A percentile compares a stretch with the other conserved stretches of the same genome.
These are phyloP conservation scores for Vickermania spadyakhi DNA, from an alignment of 208 protist genomes.

Conservation along the genomic window DNA sequence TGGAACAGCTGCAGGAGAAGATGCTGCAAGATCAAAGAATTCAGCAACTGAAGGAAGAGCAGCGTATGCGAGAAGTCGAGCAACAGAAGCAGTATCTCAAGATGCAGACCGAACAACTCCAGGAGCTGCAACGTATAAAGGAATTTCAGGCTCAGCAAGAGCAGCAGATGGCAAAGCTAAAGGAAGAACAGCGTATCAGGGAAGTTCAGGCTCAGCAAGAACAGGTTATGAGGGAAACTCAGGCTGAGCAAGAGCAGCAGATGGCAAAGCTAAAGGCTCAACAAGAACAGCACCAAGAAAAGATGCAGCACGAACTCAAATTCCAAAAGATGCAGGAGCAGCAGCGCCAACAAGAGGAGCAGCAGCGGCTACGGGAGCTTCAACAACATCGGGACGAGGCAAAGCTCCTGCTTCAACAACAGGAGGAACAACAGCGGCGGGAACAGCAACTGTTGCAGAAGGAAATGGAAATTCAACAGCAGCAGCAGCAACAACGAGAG, in stretches of 20 bases:
- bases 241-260: background rate
- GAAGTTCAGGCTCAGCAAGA: background rate
- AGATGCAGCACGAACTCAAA: background rate
- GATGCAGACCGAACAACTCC: background rate
- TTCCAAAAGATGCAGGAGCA: background rate
- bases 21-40: background rate
- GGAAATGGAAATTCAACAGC: background rate
- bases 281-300: too few species aligned
- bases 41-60: background rate
- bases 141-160: background rate
- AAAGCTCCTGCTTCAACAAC: background rate
- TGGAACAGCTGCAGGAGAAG: background rate
- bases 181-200: background rate
- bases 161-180: background rate
- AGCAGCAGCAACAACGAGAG: background rate
- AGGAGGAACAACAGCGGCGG: background rate
- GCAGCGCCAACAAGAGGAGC: background rate
- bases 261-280: too few species aligned
- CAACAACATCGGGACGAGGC: background rate
- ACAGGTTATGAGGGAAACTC: background rate
- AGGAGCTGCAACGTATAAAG: background rate
- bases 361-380: background rate
- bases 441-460: background rate
- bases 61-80: background rate
- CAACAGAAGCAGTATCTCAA: background rate